Conservation (phyloP, 495 filamentous ascomycete genomes). For the Pseudomonodictys pantanalensis region DNA sequence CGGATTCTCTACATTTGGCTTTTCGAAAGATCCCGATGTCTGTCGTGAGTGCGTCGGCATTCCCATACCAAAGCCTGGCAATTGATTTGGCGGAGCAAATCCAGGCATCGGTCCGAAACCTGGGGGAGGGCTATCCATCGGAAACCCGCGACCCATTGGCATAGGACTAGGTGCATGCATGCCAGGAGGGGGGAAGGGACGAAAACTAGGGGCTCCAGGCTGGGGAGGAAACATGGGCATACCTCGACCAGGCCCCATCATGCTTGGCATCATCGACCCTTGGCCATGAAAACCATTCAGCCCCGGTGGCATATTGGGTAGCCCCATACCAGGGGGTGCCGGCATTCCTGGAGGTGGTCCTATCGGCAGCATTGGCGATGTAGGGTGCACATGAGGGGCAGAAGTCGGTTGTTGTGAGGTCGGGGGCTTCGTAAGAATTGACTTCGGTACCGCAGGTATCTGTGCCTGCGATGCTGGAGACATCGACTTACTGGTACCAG, state of each 20-base stretch:
- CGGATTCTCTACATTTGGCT: constrained; percentile 35
- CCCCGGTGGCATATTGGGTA: constrained; percentile 38
- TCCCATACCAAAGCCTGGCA: constrained; percentile 36
- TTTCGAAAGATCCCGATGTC: constrained; percentile 57
- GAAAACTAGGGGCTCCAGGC: constrained; percentile 48
- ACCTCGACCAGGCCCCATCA: constrained; percentile 31
- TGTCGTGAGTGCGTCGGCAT: constrained; percentile 58
- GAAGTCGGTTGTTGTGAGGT: constrained; percentile 34
- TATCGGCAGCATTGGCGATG: constrained; percentile 52
- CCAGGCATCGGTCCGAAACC: constrained; percentile 51
- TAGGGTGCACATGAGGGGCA: constrained; percentile 51
- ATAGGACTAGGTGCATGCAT: constrained; percentile 51
- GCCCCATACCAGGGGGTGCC: constrained; percentile 53
- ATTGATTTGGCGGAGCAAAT: constrained; percentile 24
- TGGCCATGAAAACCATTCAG: constrained; percentile 38
- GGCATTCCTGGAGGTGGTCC: constrained; percentile 50
- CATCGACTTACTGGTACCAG: constrained; percentile 58
- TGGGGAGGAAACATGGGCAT: constrained; percentile 41
- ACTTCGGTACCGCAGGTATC: constrained; percentile 32
- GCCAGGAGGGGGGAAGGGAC: constrained; percentile 55
- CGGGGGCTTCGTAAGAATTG: constrained; percentile 39
- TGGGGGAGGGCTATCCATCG: constrained; percentile 54
- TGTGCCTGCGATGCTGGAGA: constrained; percentile 63
- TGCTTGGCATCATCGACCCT: constrained; percentile 36
- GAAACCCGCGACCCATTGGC: constrained; percentile 62